Base-by-base conservation (phyloP, 208 protist species). In the Trichomonas vaginalis region DNA sequence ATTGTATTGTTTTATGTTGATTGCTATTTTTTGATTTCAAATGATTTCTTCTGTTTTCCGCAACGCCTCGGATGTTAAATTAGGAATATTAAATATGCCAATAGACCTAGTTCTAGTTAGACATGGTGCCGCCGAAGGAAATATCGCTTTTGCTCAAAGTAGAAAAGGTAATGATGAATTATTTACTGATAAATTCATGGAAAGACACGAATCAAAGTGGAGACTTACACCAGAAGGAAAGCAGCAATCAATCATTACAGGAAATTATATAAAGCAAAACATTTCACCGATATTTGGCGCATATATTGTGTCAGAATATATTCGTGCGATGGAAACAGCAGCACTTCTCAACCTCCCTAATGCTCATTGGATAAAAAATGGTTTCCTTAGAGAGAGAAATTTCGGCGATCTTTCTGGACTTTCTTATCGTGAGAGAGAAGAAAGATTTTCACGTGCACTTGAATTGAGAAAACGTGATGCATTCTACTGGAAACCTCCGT, bases 161-260 rank as follows among this genome's bases (percentile, higher is more conserved):
- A 48, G n/a, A 92, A 92, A 92, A 92, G 86, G 86, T 39, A 92
- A 92, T 92, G 42, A 92, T 39, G 40, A 92, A 39, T 21, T 92
- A 39, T 92, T 92, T 15, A 39, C 86, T 21, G 40, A 42, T 39
- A 35, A 51, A 92, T 92, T 92, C 35, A 48, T 92, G 40, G 86
- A 92, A 92, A 92, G 40, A 39, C 86, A 92, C 15, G 86, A 92
- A 92, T 92, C 86, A 92, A 48, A 92, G 37, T 92, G 86, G 86
- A 23, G 86, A 35, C 45, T 92, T 37, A 92, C 86, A 35, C 8
- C 3, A 9, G n/a, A 51, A 39, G 86, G 86, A 35, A 35, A 45
- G 0, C 14, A 92, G 0, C 86, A 92, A 47, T 23, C 45, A 3
- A 35, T 42, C 9, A 45, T 45, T 8, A 45, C 86, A 48, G 86